Evolutionary conservation across 225 moss, liverwort and hornwort genomes (phyloP), one percentile per base, ranked within the genome.

Genomic region (Polytrichum commune): DNA sequence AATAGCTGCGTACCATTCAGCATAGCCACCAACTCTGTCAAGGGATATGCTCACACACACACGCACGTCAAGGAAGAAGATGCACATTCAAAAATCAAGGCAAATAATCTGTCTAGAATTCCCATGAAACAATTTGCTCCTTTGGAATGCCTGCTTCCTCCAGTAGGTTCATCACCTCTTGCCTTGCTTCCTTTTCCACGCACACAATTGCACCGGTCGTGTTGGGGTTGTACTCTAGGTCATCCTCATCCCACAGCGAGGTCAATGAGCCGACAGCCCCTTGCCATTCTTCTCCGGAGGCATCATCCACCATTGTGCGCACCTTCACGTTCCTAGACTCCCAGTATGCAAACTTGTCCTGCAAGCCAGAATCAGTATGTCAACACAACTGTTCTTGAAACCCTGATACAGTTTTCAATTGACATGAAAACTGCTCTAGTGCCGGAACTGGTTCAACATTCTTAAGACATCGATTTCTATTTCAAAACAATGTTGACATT

Each of bases 231-330:
- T 96, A 93, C 62, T 96, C 93, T 7, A 96, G 76, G 66, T 96
- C 93, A 69, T 96, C 96, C 67, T 91, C 93, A 68, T 96, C 90
- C 93, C 96, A 93, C 16, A 96, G 62, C 6, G 70, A 61, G 16
- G 70, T 72, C 32, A 96, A 83, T 0, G 90, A 76, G 3, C 96
- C 96, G 16, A 89, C 89, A 29, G 56, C 30, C 18, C 91, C 96
- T 54, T 86, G 76, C 93, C 96, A 96, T 9, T 82, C 78, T 75
- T 90, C 93, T 0, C 87, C 93, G 5, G 77, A 75, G 5, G 82
- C 60, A 7, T 68, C 77, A 8, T 90, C 93, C 18, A 93, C 91
- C 4, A 82, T 83, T 18, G 89, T 79, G 27, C 93, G 87, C 64
- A 96, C 90, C 75, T 90, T 90, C 18, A 87, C 85, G 29, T 80